phyloP scores from a whole-genome alignment of 2,329 filamentous ascomycete species.

The Aciculosporium take region DNA sequence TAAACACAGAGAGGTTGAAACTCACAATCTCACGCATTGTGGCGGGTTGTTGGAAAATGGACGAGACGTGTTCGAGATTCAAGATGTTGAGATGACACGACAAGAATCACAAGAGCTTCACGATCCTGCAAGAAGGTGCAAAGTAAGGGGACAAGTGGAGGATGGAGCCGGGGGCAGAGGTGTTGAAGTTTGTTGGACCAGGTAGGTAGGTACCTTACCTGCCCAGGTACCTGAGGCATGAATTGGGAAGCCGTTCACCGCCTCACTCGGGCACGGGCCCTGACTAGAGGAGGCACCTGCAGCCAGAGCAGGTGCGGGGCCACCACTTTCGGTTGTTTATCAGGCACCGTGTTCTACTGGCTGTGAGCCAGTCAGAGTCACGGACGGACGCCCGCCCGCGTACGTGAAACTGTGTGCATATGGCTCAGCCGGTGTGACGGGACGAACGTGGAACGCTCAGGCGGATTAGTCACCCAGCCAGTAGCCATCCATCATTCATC shows the following conservation, averaged over 20 bases:
- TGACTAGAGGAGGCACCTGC: constrained; percentile 5
- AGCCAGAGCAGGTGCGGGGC: constrained; percentile 11
- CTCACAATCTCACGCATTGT: constrained; percentile 59
- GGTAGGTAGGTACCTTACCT: no score
- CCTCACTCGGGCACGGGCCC: constrained; percentile 9
- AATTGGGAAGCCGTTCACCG: constrained; percentile 15
- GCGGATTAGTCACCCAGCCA: no score
- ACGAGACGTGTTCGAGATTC: constrained; percentile 9
- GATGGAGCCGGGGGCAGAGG: constrained; percentile 9
- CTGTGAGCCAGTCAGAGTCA: not conserved
- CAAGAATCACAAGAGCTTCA: constrained; percentile 20
- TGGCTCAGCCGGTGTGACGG: no score
- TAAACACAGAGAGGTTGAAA: constrained; percentile 14
- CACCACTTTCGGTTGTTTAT: constrained; percentile 22
- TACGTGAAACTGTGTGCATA: no score
- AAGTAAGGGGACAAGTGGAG: constrained; percentile 12
- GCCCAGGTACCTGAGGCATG: no score
- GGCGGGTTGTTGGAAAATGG: constrained; percentile 15
- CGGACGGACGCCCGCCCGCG: no score
- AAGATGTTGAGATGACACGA: constrained; percentile 4
- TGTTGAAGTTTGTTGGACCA: constrained; percentile 16
- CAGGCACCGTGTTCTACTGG: not conserved
- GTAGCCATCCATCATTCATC: not conserved
- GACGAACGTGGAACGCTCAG: not conserved
- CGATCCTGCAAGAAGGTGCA: constrained; percentile 15